Base-by-base conservation (phyloP, 768 basidiomycete species). In the Rhizopogon salebrosus region DNA sequence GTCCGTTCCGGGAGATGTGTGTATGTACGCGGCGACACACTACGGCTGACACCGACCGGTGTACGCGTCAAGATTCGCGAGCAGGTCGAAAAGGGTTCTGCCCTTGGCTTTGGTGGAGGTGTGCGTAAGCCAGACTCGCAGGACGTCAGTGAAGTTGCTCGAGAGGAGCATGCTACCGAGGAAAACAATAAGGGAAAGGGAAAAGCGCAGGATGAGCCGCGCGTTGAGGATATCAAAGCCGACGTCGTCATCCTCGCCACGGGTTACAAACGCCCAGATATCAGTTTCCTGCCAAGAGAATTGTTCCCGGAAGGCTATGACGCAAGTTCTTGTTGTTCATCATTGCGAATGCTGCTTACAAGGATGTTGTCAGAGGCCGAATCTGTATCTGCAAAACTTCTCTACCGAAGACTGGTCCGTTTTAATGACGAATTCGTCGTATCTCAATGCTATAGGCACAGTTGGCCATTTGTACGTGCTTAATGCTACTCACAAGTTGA, bases 361-460 rank as follows among this genome's bases (percentile, higher is more conserved):
- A 48, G 5, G 27, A 27, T 24, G n/a, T 46, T 51, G 34, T 26
- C 54, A 75, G 69, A 69, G 77, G 20, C 79, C 80, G 16, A 70
- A 78, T 49, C 55, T 80, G 43, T 81, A 81, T 55, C 68, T 80
- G 14, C 79, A 81, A 54, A 81, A 78, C 60, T 81, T 83, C 65
- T 70, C 73, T 18, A 75, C 75, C 0, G 76, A 79, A 57, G 78
- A 82, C 61, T 80, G 78, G 77, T 73, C 72, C 2, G 60, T 80
- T 1, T 64, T 80, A 26, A 62, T 74, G 63, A 80, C 79, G 4
- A 83, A 81, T 57, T 77, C 77, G 6, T 60, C 76, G 10, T 80
- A 79, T 55, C 61, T 70, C 56, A 77, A 76, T 55, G 77, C 74
- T 2, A 79, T 80, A 43, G 79, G 72, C 24, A 72, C 72, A 8